A percentile compares a stretch with the other conserved stretches of the same genome.
These are phyloP conservation scores for Cladophialophora carrionii DNA, from an alignment of 2,329 filamentous ascomycete genomes.

Conservation along the genomic window DNA sequence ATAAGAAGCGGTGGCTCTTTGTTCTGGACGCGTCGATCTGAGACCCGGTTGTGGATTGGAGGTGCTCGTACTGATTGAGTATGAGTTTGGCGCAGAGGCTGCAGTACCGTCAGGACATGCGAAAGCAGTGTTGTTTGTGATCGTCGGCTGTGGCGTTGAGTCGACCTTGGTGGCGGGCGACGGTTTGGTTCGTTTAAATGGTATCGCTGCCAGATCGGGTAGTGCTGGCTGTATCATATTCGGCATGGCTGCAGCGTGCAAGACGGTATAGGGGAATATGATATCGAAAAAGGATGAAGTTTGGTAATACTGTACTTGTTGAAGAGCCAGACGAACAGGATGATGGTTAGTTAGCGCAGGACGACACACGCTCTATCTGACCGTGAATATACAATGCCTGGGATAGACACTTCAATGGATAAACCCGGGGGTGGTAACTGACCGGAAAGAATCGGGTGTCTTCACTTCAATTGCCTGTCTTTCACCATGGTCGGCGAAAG, in stretches of 20 bases:
- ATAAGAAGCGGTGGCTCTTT: too few relatives aligned
- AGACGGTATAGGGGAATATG: neutral
- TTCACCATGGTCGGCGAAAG: neutral
- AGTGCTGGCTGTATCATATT: neutral
- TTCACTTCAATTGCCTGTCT: neutral
- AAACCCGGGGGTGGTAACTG: neutral
- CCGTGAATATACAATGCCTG: neutral
- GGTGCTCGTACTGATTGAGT: neutral
- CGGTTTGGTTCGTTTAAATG: neutral
- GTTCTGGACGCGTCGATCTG: neutral
- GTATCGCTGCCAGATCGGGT: neutral
- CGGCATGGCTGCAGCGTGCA: neutral
- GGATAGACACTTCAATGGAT: neutral
- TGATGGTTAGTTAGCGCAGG: neutral
- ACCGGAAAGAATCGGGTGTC: neutral
- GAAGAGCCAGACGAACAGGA: neutral
- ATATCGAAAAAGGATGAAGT: neutral
- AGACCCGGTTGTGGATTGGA: neutral
- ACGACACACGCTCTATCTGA: neutral
- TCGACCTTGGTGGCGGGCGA: neutral
- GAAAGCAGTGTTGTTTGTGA: neutral
- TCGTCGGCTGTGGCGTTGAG: too few relatives aligned
- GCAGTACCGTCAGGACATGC: neutral
- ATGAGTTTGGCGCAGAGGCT: neutral
- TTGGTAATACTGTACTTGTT: neutral